A percentile compares a stretch with the other conserved stretches of the same genome.
Conservation (phyloP, 1,284 basidiomycete species). For the Marasmius sp. region DNA sequence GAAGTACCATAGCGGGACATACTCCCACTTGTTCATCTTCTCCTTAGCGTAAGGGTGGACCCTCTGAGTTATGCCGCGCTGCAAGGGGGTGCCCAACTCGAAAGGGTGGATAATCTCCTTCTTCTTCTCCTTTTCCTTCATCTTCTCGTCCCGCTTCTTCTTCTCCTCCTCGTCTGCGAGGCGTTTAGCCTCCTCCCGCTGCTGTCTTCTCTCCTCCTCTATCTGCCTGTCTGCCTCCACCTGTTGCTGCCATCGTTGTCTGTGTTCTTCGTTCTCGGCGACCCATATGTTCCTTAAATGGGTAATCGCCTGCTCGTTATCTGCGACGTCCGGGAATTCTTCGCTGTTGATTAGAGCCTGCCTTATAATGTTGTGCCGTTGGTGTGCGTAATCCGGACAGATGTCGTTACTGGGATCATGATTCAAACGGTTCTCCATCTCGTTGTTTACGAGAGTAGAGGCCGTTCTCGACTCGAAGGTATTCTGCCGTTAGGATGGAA, state of each 20-base stretch:
- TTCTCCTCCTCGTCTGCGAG: not conserved
- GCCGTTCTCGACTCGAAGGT: too few relatives aligned
- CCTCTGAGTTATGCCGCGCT: not conserved
- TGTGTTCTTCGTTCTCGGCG: not conserved
- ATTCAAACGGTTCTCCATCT: not conserved
- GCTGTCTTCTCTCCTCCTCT: not conserved
- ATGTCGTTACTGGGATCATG: not conserved
- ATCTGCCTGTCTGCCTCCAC: not conserved
- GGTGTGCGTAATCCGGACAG: not conserved
- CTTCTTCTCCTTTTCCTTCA: not conserved
- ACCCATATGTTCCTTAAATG: not conserved
- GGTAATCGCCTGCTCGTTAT: not conserved
- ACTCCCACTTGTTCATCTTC: not conserved
- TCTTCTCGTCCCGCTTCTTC: not conserved
- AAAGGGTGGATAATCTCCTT: not conserved
- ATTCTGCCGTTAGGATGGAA: too few relatives aligned
- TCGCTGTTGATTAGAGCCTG: not conserved
- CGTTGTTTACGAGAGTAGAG: too few relatives aligned
- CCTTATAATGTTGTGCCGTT: not conserved
- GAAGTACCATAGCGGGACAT: slow-evolving; percentile 2
- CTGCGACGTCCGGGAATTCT: not conserved
- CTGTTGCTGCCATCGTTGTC: not conserved
- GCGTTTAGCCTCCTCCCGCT: not conserved
- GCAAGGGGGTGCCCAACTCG: not conserved
- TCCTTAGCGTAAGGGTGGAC: slow-evolving; percentile 4